Evolutionary conservation across 2,329 filamentous ascomycete genomes (phyloP), one percentile per base, ranked within the genome.

Genomic region (Hysterium pulicare): DNA sequence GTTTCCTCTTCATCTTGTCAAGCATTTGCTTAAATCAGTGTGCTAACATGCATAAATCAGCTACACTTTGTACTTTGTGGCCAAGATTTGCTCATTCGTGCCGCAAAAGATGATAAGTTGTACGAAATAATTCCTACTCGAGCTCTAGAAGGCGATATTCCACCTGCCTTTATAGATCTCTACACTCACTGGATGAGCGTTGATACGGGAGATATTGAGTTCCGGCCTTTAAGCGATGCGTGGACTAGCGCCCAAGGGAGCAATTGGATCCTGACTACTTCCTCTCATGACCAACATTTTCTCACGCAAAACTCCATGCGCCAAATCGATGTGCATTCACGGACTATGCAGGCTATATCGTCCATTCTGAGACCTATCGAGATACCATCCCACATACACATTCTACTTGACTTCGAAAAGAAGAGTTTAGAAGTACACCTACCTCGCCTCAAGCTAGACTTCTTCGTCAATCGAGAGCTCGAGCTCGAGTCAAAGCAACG

Each of bases 401-500:
- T 31, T 17, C 35, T 31, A 15, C 28, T 33, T 15, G 16, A 21
- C 13, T 3, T 16, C 11, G 13, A 21, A 9, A n/a, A 9, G 3
- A 17, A 38, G 6, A 23, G n/a, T 8, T n/a, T 48, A 4, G 31
- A 37, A 10, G 59, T 77, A 2, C 62, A 71, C 2, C 44, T 82
- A 0, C 75, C 76, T 0, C 62, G 72, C 2, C 55, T 79, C 0
- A 66, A 71, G 4, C 58, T 82, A 0, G 64, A 67, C 0, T 83
- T 83, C 44, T 53, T 45, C 6, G 40, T 77, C 1, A 47, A 50
- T 1, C 11, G 43, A 2, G 55, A 59, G 0, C n/a, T n/a, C n/a
- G n/a, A n/a, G n/a, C n/a, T 33, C 0, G 41, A 52, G n/a, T 81
- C 73, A 1, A 69, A 67, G 5, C 71, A 82, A 42, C 77, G 74